Evolutionary conservation across 768 basidiomycete species (phyloP).

Genomic region (Suillus decipiens): DNA sequence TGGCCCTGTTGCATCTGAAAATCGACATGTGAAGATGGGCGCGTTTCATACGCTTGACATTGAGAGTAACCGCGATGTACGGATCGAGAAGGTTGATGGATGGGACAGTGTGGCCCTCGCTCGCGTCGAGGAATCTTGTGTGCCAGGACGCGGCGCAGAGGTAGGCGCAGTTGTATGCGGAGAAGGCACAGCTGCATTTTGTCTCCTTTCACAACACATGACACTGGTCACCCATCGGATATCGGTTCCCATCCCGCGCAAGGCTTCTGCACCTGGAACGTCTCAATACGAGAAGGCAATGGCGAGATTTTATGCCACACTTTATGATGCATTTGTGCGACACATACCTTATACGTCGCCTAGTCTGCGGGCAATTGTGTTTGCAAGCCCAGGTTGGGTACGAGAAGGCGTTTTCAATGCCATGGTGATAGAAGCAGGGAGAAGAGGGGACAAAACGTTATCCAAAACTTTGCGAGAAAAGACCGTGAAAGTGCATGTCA

Average conservation of each 20-base stretch:
- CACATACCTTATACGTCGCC: constrained; percentile 84
- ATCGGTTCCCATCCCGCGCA: constrained; percentile 86
- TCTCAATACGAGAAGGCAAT: constrained; percentile 94
- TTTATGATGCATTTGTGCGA: constrained; percentile 85
- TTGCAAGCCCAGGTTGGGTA: constrained; percentile 97
- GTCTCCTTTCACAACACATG: constrained; percentile 95
- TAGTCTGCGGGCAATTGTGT: constrained; percentile 84
- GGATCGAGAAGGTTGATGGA: constrained; percentile 81
- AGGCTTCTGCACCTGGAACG: constrained; percentile 77
- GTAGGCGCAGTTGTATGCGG: constrained; percentile 95
- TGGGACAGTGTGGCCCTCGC: constrained; percentile 92
- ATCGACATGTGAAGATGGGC: constrained; percentile 86
- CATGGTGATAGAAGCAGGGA: constrained; percentile 78
- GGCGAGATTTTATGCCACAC: constrained; percentile 74
- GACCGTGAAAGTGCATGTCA: constrained; percentile 88
- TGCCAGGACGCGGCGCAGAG: constrained; percentile 95
- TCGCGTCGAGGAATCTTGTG: constrained; percentile 83
- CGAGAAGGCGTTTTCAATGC: constrained; percentile 85
- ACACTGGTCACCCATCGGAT: constrained; percentile 91
- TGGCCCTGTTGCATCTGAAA: constrained; percentile 85
- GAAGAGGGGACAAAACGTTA: constrained; percentile 81
- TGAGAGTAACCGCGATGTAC: constrained; percentile 87
- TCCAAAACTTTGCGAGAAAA: constrained; percentile 77
- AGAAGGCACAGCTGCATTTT: constrained; percentile 93
- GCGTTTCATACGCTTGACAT: constrained; percentile 95